A percentile compares a stretch with the other conserved stretches of the same genome.
Evolutionary conservation across 306 rosid genomes (phyloP).

Genomic region (Carpinus viminea): DNA sequence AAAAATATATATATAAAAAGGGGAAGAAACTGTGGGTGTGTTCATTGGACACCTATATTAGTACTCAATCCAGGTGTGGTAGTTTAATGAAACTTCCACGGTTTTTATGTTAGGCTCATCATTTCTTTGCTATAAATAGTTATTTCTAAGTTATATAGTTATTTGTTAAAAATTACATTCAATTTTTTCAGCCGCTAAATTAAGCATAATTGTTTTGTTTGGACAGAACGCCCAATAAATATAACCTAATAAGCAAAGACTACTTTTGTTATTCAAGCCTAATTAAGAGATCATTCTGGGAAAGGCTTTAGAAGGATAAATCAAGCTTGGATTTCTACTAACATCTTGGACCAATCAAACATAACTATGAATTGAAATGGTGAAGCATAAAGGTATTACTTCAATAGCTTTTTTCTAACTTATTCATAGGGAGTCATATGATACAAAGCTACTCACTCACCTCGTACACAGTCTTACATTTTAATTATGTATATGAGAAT

Average conservation of each 20-base stretch:
- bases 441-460: background rate
- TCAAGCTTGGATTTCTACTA: background rate
- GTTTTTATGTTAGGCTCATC: background rate
- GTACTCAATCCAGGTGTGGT: background rate
- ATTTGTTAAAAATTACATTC: background rate
- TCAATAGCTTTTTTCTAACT: background rate
- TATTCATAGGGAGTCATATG: background rate
- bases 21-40: background rate
- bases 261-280: background rate
- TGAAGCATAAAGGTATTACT: background rate
- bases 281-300: background rate
- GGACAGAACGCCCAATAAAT: background rate
- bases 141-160: background rate
- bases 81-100: conserved; percentile 1
- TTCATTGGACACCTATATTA: background rate
- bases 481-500: background rate
- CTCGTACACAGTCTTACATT: background rate
- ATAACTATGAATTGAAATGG: too few relatives aligned
- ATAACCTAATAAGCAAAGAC: background rate
- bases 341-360: too few relatives aligned
- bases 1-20: too few relatives aligned
- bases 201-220: background rate
- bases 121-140: background rate
- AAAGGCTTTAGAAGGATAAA: background rate
- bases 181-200: background rate